A percentile compares a stretch with the other conserved stretches of the same genome.
Conservation (phyloP, 208 protist species). For the Trypanosoma platydactyli region DNA sequence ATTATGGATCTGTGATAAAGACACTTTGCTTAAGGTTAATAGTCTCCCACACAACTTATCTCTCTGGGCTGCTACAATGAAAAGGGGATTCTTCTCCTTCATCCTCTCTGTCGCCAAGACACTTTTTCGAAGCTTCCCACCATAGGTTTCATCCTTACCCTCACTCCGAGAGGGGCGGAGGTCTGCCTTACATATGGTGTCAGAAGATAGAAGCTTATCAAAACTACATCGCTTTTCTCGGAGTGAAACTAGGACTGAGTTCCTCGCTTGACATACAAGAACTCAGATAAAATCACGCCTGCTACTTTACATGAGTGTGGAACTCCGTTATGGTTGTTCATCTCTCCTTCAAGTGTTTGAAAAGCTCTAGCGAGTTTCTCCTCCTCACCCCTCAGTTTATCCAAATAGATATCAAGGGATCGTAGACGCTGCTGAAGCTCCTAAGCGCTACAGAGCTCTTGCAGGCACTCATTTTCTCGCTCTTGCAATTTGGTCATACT, state of each 20-base stretch:
- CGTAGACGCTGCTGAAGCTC: slow-evolving; percentile 9
- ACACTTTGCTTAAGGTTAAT: slow-evolving; percentile 15
- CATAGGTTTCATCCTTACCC: too few species aligned
- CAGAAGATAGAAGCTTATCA: slow-evolving; percentile 15
- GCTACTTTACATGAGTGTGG: too few species aligned
- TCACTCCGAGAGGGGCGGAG: too few species aligned
- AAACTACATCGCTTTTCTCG: slow-evolving; percentile 10
- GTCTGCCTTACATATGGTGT: too few species aligned
- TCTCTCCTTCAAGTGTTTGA: slow-evolving; percentile 5
- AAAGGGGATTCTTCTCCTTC: slow-evolving; percentile 21
- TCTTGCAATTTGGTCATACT: not conserved
- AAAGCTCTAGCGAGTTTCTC: slow-evolving; percentile 5
- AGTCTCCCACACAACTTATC: slow-evolving; percentile 23
- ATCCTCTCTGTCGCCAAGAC: too few species aligned
- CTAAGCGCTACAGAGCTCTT: not conserved
- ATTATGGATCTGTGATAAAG: slow-evolving; percentile 14
- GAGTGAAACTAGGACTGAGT: not conserved
- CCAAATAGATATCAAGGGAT: slow-evolving; percentile 4
- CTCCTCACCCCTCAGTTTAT: slow-evolving; percentile 9
- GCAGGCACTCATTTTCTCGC: not conserved
- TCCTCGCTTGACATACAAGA: not conserved
- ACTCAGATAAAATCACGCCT: too few species aligned
- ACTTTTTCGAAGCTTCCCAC: too few species aligned
- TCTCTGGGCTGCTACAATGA: slow-evolving; percentile 20
- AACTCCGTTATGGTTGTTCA: not conserved